Percentiles rank a stretch among this genome's conserved stretches.
Evolutionary conservation across 805 yeast species (phyloP).

Genomic region (Starmerella bombicola): DNA sequence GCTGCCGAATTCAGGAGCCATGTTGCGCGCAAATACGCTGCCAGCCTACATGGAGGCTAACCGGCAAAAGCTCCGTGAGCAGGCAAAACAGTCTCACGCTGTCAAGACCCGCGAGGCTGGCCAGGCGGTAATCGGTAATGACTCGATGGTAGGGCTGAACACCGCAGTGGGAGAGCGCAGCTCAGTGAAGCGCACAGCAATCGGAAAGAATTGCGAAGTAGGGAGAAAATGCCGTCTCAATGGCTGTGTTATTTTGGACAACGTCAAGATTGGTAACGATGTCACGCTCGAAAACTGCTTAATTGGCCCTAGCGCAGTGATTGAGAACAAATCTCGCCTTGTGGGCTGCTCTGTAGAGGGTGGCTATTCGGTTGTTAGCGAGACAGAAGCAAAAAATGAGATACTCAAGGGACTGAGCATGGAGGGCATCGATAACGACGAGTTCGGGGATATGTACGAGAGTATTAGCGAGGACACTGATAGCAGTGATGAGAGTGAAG

Average conservation of each 20-base stretch:
- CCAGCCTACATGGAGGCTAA: constrained; percentile 84
- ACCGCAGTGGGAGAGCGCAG: constrained; percentile 70
- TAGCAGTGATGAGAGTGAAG: constrained; percentile 32
- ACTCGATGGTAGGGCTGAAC: constrained; percentile 60
- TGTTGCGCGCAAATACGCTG: constrained; percentile 66
- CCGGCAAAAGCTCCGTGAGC: constrained; percentile 51
- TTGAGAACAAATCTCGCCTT: constrained; percentile 53
- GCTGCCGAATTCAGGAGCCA: constrained; percentile 45
- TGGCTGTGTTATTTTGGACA: constrained; percentile 68
- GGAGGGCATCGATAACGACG: constrained; percentile 25
- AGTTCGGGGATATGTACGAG: constrained; percentile 25
- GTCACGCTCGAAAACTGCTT: constrained; percentile 66
- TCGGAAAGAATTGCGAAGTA: constrained; percentile 60
- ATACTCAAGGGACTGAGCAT: constrained; percentile 24
- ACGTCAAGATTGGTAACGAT: constrained; percentile 66
- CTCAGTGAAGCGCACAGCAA: constrained; percentile 71
- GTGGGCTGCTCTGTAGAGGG: constrained; percentile 81
- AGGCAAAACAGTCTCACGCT: constrained; percentile 32
- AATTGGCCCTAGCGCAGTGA: constrained; percentile 55
- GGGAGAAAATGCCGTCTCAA: constrained; percentile 82
- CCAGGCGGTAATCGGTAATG: constrained; percentile 74
- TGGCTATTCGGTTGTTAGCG: constrained; percentile 45
- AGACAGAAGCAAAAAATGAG: constrained; percentile 33
- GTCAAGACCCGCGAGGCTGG: constrained; percentile 18
- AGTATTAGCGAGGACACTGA: constrained; percentile 27